These are phyloP conservation scores for Eutreptiella sp. DNA, from an alignment of 208 protist genomes.

Conservation along the genomic window DNA sequence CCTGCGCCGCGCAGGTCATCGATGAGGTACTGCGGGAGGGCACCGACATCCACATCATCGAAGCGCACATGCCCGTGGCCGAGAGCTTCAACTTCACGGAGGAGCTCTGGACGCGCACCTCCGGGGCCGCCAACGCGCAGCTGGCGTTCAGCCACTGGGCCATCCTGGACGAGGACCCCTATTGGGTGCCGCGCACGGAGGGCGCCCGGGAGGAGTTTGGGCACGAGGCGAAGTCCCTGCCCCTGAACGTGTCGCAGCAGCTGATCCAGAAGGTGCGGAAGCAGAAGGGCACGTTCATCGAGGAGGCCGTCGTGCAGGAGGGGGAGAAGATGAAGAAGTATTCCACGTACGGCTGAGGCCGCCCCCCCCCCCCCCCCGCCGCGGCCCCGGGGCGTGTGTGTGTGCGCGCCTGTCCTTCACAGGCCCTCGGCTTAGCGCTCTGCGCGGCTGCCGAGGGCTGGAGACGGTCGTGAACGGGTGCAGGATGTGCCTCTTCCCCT, in stretches of 20 bases:
- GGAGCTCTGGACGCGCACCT: constrained; percentile 83
- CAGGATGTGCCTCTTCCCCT: too few species aligned
- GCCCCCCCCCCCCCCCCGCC: too few species aligned
- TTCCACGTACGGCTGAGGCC: constrained; percentile 8
- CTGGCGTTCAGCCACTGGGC: constrained; percentile 89
- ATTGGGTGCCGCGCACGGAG: constrained; percentile 89
- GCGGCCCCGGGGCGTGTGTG: too few species aligned
- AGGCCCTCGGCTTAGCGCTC: too few species aligned
- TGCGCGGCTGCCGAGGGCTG: too few species aligned
- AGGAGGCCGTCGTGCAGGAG: constrained; percentile 66
- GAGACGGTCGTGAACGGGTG: too few species aligned
- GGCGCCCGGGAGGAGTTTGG: constrained; percentile 93
- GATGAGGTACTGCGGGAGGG: constrained; percentile 93
- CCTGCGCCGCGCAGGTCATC: constrained; percentile 57
- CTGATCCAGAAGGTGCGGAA: constrained; percentile 68
- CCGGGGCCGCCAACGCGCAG: constrained; percentile 89
- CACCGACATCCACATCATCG: constrained; percentile 89
- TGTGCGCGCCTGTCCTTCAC: too few species aligned
- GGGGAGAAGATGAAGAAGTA: constrained; percentile 57
- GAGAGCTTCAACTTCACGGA: constrained; percentile 95
- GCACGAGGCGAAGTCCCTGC: too few species aligned
- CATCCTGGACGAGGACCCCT: constrained; percentile 87
- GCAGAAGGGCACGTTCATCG: constrained; percentile 66
- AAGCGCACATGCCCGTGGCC: constrained; percentile 85
- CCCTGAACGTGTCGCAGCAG: constrained; percentile 75